Evolutionary conservation across 2,329 filamentous ascomycete species (phyloP).

Genomic region (Claviceps sorghi): DNA sequence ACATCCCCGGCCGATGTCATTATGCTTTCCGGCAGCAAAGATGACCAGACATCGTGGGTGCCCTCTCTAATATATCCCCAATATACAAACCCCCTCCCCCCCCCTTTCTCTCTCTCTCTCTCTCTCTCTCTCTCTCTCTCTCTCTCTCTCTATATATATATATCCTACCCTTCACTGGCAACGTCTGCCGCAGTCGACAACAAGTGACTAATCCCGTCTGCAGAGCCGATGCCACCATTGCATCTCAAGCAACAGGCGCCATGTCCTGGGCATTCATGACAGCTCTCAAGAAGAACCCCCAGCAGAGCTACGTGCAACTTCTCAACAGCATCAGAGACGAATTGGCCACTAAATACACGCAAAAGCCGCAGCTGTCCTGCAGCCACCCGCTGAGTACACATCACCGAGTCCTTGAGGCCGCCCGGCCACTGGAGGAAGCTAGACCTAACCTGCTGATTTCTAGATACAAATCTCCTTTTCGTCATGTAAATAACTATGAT

Average conservation of each 20-base stretch:
- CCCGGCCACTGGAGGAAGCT: slow-evolving; percentile 6
- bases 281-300: slow-evolving; percentile 86
- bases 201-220: background rate
- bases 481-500: slow-evolving; percentile 34
- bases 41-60: slow-evolving; percentile 81
- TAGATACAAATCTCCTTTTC: slow-evolving; percentile 47
- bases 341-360: slow-evolving; percentile 70
- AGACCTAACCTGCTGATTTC: slow-evolving; percentile 5
- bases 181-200: background rate
- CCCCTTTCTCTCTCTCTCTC: no score
- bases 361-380: slow-evolving; percentile 94
- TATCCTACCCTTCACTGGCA: no score
- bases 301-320: slow-evolving; percentile 94
- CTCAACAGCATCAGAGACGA: slow-evolving; percentile 95
- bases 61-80: no score
- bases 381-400: slow-evolving; percentile 85
- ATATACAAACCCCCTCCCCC: no score
- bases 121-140: no score
- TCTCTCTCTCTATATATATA: no score
- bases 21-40: slow-evolving; percentile 96
- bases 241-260: slow-evolving; percentile 79
- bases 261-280: slow-evolving; percentile 98
- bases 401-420: slow-evolving; percentile 1
- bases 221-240: slow-evolving; percentile 86
- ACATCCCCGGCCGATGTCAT: slow-evolving; percentile 90